A percentile compares a stretch with the other conserved stretches of the same genome.
Evolutionary conservation across 192 early-diverging fungal genomes (phyloP).

Genomic region (Coemansia sp.): DNA sequence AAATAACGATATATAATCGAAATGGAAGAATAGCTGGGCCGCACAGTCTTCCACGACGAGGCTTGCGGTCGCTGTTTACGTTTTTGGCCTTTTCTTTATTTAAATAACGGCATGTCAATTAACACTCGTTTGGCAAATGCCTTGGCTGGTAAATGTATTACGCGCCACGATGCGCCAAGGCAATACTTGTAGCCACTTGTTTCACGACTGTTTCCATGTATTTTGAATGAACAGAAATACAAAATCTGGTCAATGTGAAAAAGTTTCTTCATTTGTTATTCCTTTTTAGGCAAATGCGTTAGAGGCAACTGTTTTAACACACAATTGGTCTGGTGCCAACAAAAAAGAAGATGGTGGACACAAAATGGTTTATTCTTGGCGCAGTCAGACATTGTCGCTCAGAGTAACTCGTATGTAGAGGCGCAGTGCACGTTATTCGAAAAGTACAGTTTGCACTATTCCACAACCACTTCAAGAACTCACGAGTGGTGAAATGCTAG

Average conservation of each 20-base stretch:
- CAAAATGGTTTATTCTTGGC: background rate
- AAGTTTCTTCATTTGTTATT: background rate
- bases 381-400: background rate
- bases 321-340: conserved; percentile 1
- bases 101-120: background rate
- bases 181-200: background rate
- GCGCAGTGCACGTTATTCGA: too few relatives aligned
- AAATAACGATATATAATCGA: background rate
- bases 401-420: background rate
- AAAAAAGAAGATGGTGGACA: too few relatives aligned
- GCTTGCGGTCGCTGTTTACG: background rate
- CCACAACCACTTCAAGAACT: too few relatives aligned
- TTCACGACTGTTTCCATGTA: conserved; percentile 1
- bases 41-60: background rate
- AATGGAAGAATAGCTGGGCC: background rate
- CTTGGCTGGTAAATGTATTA: background rate
- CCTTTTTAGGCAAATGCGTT: conserved; percentile 1
- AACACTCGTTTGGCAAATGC: background rate
- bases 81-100: background rate
- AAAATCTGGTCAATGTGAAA: background rate
- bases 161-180: background rate
- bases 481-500: too few relatives aligned
- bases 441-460: too few relatives aligned
- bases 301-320: background rate
- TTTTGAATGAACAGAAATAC: background rate